phyloP scores from a whole-genome alignment of 345 rosid genomes.

The Euphorbia tirucalli region DNA sequence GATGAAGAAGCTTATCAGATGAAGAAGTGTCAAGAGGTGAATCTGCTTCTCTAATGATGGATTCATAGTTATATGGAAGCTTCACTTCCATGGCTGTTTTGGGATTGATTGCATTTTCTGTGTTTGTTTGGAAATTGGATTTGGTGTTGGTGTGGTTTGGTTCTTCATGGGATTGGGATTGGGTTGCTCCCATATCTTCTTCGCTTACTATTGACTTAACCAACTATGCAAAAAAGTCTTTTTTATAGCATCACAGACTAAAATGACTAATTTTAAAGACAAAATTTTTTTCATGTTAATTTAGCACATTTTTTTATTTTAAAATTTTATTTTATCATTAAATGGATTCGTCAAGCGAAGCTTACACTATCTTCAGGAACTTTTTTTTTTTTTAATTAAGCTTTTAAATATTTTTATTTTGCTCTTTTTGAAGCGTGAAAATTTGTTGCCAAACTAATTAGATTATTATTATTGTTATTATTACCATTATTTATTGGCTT shows the following conservation, averaged over 20 bases:
- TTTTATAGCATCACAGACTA: conserved; percentile 15
- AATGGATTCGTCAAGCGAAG: too few relatives aligned
- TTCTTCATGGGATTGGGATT: conserved; percentile 13
- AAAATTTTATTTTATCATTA: too few relatives aligned
- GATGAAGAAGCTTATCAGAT: conserved; percentile 26
- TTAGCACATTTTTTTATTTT: too few relatives aligned
- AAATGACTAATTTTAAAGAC: too few relatives aligned
- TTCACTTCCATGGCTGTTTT: conserved; percentile 5
- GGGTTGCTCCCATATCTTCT: conserved; percentile 15
- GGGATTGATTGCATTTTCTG: not conserved
- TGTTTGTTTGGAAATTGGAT: not conserved
- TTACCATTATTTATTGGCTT: too few relatives aligned
- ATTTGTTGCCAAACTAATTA: too few relatives aligned
- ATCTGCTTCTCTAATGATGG: conserved; percentile 48
- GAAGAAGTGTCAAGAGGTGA: conserved; percentile 32
- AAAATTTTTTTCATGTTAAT: too few relatives aligned
- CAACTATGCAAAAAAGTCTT: not conserved
- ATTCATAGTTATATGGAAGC: conserved; percentile 45
- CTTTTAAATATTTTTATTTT: too few relatives aligned
- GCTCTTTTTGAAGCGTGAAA: too few relatives aligned
- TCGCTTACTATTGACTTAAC: not conserved
- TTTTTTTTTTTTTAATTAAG: too few relatives aligned
- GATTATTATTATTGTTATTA: too few relatives aligned
- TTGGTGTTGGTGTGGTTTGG: not conserved
- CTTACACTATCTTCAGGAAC: too few relatives aligned